Evolutionary conservation across 495 filamentous ascomycete genomes (phyloP), one percentile per base, ranked within the genome.

Genomic region (Annulohypoxylon maeteangense): DNA sequence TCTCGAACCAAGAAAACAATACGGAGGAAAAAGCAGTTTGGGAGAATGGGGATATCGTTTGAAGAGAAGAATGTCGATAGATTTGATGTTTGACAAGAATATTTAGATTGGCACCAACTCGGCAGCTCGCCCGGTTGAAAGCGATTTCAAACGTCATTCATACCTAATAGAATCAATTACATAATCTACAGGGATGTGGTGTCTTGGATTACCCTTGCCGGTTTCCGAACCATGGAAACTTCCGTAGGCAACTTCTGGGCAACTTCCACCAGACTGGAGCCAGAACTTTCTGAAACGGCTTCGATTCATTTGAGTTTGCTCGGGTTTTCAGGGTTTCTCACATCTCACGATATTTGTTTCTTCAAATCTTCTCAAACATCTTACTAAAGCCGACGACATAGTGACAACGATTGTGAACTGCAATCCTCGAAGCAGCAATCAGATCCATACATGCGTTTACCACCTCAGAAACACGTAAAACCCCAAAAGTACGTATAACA

Each of bases 261-360:
- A 32, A 32, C 34, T 36, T n/a, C n/a, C n/a, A n/a, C n/a, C n/a
- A n/a, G n/a, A 55, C 56, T 31, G 50, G 53, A 63, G 54, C 11
- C 22, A 60, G 44, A 72, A 68, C 47, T 20, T 44, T 61, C 45
- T 68, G 70, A 73, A 73, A 73, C 70, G 6, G 6, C 44, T 68
- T 68, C 65, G 54, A 62, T 65, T 68, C 60, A 51, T 38, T 36
- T 44, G 22, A 18, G 32, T 40, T 57, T 57, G 23, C 47, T 34
- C 27, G 12, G 3, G 40, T 23, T 34, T 45, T 56, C 55, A 25
- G 20, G 1, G 40, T 23, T 34, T 53, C 61, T 42, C 18, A 59
- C 51, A 62, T 72, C 56, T 67, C 45, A 47, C 34, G 4, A 48
- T 62, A 23, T n/a, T 57, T 48, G 62, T 44, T 61, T 70, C 53